A percentile compares a stretch with the other conserved stretches of the same genome.
phyloP scores from a whole-genome alignment of 768 basidiomycete genomes.

The Russula compacta region DNA sequence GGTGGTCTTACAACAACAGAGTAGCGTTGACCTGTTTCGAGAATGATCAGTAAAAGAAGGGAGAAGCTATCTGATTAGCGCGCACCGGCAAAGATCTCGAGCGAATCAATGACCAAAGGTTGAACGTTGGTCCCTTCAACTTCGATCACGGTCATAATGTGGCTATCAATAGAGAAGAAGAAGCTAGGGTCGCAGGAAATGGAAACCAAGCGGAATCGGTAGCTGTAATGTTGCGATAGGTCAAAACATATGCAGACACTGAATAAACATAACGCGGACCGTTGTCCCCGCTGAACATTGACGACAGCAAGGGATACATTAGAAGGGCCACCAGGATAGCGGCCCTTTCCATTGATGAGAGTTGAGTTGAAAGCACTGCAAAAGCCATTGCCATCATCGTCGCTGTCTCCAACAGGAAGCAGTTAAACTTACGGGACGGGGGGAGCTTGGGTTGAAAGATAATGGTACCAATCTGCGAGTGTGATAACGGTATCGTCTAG shows the following conservation, averaged over 20 bases:
- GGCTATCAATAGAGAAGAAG: conserved; percentile 32
- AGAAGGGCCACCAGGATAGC: conserved; percentile 25
- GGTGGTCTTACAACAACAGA: conserved; percentile 22
- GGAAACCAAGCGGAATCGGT: conserved; percentile 20
- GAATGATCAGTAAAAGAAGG: not conserved
- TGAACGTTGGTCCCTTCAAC: conserved; percentile 29
- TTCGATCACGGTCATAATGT: conserved; percentile 36
- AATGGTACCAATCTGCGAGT: conserved; percentile 34
- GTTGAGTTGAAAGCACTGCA: conserved; percentile 28
- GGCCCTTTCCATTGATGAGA: conserved; percentile 44
- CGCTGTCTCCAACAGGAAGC: too few relatives aligned
- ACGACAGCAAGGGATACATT: conserved; percentile 12
- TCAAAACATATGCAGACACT: too few relatives aligned
- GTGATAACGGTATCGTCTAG: conserved; percentile 40
- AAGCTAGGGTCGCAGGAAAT: conserved; percentile 29
- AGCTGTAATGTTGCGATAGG: conserved; percentile 1
- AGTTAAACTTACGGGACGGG: not conserved
- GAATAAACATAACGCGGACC: not conserved
- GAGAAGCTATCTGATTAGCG: not conserved
- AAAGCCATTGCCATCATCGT: not conserved
- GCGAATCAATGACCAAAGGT: conserved; percentile 31
- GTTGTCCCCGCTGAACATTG: conserved; percentile 9
- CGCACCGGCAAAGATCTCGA: conserved; percentile 36
- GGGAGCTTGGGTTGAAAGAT: not conserved
- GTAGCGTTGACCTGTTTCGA: conserved; percentile 21